Conservation (phyloP, 2,329 filamentous ascomycete genomes). For the Fusarium dlaminii region DNA sequence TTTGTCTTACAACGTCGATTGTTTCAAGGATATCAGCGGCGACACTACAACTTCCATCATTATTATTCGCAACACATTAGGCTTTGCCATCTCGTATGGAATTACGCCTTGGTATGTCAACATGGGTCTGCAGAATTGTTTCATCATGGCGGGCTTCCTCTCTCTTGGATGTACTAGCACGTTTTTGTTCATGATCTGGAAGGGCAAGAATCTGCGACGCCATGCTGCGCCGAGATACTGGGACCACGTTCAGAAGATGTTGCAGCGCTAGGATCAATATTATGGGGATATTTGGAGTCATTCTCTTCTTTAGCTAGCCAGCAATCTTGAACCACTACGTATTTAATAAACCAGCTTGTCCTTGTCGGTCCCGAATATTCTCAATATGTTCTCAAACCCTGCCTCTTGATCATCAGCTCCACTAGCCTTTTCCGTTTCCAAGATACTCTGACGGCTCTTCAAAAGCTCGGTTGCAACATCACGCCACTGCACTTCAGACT, state of each 20-base stretch:
- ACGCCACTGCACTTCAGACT: background rate
- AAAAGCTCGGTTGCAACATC: background rate
- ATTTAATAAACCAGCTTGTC: background rate
- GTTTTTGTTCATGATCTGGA: background rate
- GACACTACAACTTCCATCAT: background rate
- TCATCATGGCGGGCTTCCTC: background rate
- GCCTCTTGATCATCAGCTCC: background rate
- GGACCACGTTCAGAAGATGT: background rate
- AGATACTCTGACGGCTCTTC: background rate
- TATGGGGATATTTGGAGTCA: too few relatives aligned
- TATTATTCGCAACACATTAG: background rate
- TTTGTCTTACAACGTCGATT: background rate
- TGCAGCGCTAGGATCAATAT: background rate
- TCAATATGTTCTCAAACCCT: background rate
- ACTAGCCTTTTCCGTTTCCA: background rate
- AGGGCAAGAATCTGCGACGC: background rate
- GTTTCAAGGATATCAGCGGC: background rate
- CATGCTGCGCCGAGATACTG: background rate
- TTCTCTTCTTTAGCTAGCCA: background rate
- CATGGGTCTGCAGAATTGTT: background rate
- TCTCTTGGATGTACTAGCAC: background rate
- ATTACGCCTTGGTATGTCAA: background rate
- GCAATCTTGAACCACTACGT: rapidly evolving
- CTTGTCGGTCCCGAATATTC: rapidly evolving
- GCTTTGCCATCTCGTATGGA: background rate